Evolutionary conservation across 2,329 filamentous ascomycete genomes (phyloP).

Genomic region (Macrophomina pseudophaseolina): DNA sequence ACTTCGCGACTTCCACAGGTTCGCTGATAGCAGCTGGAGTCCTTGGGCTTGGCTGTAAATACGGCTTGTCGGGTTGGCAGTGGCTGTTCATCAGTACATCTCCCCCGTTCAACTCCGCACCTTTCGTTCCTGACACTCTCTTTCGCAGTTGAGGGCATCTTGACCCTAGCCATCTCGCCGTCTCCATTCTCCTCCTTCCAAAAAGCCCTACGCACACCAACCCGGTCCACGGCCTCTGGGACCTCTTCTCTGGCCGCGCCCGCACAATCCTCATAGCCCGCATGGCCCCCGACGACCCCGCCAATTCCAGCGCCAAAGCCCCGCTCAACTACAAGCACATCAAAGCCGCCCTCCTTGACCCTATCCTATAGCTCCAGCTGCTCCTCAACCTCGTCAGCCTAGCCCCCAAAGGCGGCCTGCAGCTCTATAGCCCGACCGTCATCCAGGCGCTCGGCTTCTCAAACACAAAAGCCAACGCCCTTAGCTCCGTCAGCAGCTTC

Average conservation of each 20-base stretch:
- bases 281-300: neutral
- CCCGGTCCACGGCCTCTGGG: neutral
- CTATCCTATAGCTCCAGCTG: neutral
- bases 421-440: neutral
- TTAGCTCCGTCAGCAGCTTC: neutral
- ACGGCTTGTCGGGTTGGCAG: neutral
- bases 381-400: conserved; percentile 1
- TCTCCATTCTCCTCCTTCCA: neutral
- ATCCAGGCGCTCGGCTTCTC: neutral
- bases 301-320: neutral
- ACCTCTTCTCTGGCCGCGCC: neutral
- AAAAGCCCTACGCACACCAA: neutral
- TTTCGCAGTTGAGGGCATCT: neutral
- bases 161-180: neutral
- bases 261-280: neutral
- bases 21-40: conserved; percentile 27
- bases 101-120: no score
- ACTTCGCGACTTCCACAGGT: conserved; percentile 24
- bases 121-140: neutral
- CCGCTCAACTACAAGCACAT: neutral
- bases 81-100: conserved; percentile 13
- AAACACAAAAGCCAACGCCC: neutral
- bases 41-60: conserved; percentile 32
- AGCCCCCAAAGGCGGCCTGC: conserved; percentile 2
- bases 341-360: neutral